phyloP scores from a whole-genome alignment of 352 stramenopile genomes.

The Globisporangium nunn region DNA sequence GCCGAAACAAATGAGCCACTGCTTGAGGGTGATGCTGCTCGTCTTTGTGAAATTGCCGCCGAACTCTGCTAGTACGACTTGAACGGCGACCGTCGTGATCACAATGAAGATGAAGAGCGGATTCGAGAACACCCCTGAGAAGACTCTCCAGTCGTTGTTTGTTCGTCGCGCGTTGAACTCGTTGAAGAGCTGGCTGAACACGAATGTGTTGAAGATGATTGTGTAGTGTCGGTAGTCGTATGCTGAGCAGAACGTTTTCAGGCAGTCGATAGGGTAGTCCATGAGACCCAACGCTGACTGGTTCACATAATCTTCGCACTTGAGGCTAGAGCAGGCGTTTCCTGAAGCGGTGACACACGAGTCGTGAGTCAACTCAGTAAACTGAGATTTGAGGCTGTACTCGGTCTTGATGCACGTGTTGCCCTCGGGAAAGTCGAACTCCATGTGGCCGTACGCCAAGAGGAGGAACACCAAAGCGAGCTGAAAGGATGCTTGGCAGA shows the following conservation, averaged over 20 bases:
- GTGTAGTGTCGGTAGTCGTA: conserved; percentile 93
- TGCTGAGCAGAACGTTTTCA: conserved; percentile 33
- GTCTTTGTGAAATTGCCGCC: conserved; percentile 87
- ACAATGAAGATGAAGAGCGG: conserved; percentile 92
- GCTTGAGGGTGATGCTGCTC: conserved; percentile 44
- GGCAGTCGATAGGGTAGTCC: conserved; percentile 43
- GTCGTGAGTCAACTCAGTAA: conserved; percentile 25
- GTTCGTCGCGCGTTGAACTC: conserved; percentile 84
- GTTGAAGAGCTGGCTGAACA: conserved; percentile 94
- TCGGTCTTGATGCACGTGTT: conserved; percentile 39
- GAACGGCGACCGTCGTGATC: conserved; percentile 86
- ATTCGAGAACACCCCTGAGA: conserved; percentile 89
- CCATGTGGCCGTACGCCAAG: conserved; percentile 38
- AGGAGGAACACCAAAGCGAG: conserved; percentile 85
- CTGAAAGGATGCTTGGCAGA: conserved; percentile 61
- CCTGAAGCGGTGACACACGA: conserved; percentile 44
- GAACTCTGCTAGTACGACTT: conserved; percentile 95
- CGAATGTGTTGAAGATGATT: conserved; percentile 98
- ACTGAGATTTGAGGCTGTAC: conserved; percentile 45
- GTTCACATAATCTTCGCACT: conserved; percentile 56
- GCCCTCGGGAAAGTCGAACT: conserved; percentile 56
- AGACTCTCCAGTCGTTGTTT: conserved; percentile 94
- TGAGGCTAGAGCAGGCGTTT: conserved; percentile 34
- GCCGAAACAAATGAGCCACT: conserved; percentile 61
- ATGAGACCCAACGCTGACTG: conserved; percentile 19